Conservation (phyloP, 2,329 filamentous ascomycete genomes). For the Arthrobotrys musiformis region DNA sequence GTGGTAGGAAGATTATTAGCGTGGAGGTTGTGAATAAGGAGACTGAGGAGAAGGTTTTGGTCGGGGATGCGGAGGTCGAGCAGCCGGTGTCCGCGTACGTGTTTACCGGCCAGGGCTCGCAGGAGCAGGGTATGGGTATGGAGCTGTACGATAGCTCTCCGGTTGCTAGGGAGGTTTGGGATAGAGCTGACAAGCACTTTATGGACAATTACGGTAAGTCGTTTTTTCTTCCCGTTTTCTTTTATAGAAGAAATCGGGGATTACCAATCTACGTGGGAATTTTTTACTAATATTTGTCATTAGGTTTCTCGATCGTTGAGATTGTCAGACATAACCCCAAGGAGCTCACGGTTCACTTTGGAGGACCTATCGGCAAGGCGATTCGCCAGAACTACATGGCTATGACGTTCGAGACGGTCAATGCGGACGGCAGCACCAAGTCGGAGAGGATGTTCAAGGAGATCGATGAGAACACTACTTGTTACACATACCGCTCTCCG, state of each 20-base stretch:
- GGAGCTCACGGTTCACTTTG: constrained; percentile 97
- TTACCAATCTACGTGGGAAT: background rate
- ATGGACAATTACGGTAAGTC: constrained; percentile 94
- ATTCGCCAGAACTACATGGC: constrained; percentile 99
- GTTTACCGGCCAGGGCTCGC: constrained; percentile 97
- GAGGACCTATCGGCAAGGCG: constrained; percentile 93
- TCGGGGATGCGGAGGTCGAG: constrained; percentile 96
- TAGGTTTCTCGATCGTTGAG: constrained; percentile 94
- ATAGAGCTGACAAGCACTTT: constrained; percentile 95
- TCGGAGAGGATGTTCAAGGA: constrained; percentile 99
- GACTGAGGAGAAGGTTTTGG: constrained; percentile 92
- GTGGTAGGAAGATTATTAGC: constrained; percentile 99
- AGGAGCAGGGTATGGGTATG: constrained; percentile 99
- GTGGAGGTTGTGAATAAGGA: constrained; percentile 96
- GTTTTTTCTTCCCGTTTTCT: too few species aligned
- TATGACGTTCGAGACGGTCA: constrained; percentile 99
- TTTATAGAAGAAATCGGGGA: too few species aligned
- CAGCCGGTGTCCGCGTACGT: constrained; percentile 97
- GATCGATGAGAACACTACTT: constrained; percentile 89
- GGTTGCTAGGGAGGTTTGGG: constrained; percentile 97
- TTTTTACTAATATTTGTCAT: constrained; percentile 57
- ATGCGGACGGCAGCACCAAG: constrained; percentile 89
- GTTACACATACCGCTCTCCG: constrained; percentile 96
- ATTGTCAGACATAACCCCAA: constrained; percentile 99
- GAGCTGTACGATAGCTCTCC: constrained; percentile 92